Evolutionary conservation across 495 filamentous ascomycete genomes (phyloP).

Genomic region (Elaphomyces granulatus): DNA sequence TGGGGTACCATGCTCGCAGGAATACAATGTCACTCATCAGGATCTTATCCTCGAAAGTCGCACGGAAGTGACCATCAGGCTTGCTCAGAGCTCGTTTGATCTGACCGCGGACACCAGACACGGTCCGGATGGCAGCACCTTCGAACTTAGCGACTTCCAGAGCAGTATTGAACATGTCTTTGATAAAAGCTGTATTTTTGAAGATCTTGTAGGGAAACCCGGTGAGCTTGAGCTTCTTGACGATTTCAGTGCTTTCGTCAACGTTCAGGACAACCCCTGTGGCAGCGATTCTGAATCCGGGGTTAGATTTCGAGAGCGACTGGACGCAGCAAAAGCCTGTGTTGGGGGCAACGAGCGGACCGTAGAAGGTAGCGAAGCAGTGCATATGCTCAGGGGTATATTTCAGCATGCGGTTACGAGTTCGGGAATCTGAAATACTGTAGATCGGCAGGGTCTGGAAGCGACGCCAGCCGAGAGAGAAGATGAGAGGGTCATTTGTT

Average conservation of each 20-base stretch:
- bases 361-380: conserved; percentile 90
- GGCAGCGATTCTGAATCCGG: conserved; percentile 86
- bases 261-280: conserved; percentile 87
- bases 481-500: conserved; percentile 91
- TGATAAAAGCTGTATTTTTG: conserved; percentile 97
- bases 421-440: conserved; percentile 84
- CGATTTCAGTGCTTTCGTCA: conserved; percentile 87
- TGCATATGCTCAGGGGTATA: conserved; percentile 98
- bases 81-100: conserved; percentile 88
- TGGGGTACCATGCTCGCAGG: conserved; percentile 87
- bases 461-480: conserved; percentile 92
- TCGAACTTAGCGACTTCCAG: conserved; percentile 98
- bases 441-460: conserved; percentile 91
- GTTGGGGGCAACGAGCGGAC: conserved; percentile 85
- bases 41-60: conserved; percentile 96
- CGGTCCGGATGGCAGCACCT: conserved; percentile 85
- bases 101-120: conserved; percentile 88
- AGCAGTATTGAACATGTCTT: conserved; percentile 88
- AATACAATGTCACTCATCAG: conserved; percentile 95
- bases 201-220: conserved; percentile 93
- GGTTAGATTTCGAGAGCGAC: conserved; percentile 72
- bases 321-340: conserved; percentile 92
- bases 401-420: conserved; percentile 92
- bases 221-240: conserved; percentile 96
- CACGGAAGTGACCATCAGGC: conserved; percentile 87